Percentiles rank a stretch among this genome's conserved stretches.
These are phyloP conservation scores for Usnea hakonensis DNA, from an alignment of 495 filamentous ascomycete species.

Conservation along the genomic window DNA sequence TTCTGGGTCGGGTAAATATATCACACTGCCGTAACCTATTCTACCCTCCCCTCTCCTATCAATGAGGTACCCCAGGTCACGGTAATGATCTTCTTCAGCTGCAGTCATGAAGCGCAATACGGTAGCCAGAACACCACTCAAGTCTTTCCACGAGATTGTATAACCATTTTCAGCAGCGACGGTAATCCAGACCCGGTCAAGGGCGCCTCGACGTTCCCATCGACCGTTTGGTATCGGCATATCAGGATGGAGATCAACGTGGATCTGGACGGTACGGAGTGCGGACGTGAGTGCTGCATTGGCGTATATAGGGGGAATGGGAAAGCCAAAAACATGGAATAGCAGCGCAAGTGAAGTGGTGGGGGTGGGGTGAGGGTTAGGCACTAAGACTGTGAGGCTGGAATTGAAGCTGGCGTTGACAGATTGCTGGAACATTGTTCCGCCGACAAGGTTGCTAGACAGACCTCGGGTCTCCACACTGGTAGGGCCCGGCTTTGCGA, in stretches of 20 bases:
- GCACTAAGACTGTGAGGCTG: not conserved
- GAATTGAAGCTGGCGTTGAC: not conserved
- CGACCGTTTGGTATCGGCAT: not conserved
- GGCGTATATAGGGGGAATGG: not conserved
- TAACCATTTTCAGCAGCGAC: not conserved
- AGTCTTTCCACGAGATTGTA: slow-evolving; percentile 2
- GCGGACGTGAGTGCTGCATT: slow-evolving; percentile 1
- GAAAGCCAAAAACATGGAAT: not conserved
- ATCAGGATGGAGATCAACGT: not conserved
- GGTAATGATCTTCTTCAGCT: not conserved
- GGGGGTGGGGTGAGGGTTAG: not conserved
- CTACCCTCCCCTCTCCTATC: not conserved
- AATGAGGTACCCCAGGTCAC: not conserved
- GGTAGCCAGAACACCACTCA: not conserved
- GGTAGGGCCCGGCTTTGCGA: not conserved
- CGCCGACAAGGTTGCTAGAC: not conserved
- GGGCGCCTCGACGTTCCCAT: not conserved
- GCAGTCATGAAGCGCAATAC: slow-evolving; percentile 10
- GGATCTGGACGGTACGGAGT: not conserved
- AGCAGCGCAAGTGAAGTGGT: not conserved
- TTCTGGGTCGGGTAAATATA: not conserved
- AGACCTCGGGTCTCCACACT: not conserved
- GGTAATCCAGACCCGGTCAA: not conserved
- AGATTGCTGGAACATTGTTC: not conserved
- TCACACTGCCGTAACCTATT: not conserved